Conservation (phyloP, 495 filamentous ascomycete genomes). For the Penicillium crystallinum region DNA sequence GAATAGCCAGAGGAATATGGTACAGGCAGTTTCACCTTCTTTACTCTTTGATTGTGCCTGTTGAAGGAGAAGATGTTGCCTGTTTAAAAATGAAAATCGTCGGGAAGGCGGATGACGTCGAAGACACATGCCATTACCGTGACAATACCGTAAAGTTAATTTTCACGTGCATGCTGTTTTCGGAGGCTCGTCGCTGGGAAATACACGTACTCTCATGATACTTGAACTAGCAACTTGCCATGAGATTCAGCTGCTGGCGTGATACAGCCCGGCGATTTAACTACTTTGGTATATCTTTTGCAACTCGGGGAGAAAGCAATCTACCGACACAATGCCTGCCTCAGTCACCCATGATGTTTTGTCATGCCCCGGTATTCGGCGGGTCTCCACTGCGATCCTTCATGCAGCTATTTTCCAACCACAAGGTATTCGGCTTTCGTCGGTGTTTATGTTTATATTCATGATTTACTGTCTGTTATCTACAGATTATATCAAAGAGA, state of each 20-base stretch:
- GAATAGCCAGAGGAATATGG: not conserved
- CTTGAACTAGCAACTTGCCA: not conserved
- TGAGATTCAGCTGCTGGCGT: not conserved
- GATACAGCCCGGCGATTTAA: not conserved
- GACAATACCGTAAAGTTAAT: conserved; percentile 14
- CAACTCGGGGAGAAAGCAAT: not conserved
- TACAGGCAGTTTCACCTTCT: not conserved
- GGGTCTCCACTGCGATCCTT: conserved; percentile 11
- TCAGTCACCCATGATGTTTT: conserved; percentile 20
- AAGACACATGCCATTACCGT: conserved; percentile 31
- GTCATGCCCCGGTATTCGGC: conserved; percentile 31
- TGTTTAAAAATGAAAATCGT: not conserved
- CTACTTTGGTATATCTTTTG: not conserved
- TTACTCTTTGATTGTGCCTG: not conserved
- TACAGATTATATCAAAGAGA: too few species aligned
- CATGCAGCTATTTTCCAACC: not conserved
- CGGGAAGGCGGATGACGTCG: conserved; percentile 27
- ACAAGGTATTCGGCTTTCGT: not conserved
- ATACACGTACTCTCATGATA: not conserved
- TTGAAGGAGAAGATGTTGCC: not conserved
- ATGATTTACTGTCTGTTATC: too few species aligned
- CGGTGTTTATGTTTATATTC: not conserved
- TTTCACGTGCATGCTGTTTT: conserved; percentile 22
- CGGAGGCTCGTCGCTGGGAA: not conserved
- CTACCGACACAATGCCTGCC: not conserved